A percentile compares a stretch with the other conserved stretches of the same genome.
Conservation (phyloP, 108 stramenopile species). For the Tribonema minus region DNA sequence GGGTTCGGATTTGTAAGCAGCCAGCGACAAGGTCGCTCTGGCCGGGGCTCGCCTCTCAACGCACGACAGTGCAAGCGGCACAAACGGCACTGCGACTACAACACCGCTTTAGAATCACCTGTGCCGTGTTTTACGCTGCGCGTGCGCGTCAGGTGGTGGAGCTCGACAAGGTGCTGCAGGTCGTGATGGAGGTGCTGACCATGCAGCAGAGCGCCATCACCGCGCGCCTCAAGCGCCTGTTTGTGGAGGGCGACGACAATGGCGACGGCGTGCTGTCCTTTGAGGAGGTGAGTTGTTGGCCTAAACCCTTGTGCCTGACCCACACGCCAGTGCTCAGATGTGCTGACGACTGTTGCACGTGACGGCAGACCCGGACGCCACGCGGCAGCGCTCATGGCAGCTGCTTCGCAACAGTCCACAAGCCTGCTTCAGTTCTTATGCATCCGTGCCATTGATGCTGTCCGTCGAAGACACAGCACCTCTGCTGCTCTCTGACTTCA, state of each 20-base stretch:
- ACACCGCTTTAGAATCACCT: too few species aligned
- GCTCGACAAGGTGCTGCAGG: conserved; percentile 25
- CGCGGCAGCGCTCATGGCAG: background rate
- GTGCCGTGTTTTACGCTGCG: too few species aligned
- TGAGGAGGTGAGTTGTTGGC: conserved; percentile 40
- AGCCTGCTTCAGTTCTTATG: background rate
- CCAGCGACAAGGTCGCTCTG: too few species aligned
- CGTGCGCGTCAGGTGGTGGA: background rate
- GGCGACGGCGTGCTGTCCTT: conserved; percentile 53
- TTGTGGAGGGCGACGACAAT: conserved; percentile 54
- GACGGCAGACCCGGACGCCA: background rate
- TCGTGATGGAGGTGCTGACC: conserved; percentile 43
- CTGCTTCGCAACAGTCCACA: background rate
- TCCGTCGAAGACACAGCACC: background rate
- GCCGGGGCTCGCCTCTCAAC: too few species aligned
- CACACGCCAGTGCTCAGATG: background rate
- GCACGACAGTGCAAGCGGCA: too few species aligned
- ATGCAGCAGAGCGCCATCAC: conserved; percentile 35
- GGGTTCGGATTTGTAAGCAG: too few species aligned
- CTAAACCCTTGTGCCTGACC: background rate
- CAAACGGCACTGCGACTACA: too few species aligned
- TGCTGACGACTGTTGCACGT: background rate
- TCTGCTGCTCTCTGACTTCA: background rate
- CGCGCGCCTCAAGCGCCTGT: conserved; percentile 25
- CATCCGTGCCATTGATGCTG: background rate